These are phyloP conservation scores for Chlamydomonas sp. DNA, from an alignment of 139 green algal genomes.

Conservation along the genomic window DNA sequence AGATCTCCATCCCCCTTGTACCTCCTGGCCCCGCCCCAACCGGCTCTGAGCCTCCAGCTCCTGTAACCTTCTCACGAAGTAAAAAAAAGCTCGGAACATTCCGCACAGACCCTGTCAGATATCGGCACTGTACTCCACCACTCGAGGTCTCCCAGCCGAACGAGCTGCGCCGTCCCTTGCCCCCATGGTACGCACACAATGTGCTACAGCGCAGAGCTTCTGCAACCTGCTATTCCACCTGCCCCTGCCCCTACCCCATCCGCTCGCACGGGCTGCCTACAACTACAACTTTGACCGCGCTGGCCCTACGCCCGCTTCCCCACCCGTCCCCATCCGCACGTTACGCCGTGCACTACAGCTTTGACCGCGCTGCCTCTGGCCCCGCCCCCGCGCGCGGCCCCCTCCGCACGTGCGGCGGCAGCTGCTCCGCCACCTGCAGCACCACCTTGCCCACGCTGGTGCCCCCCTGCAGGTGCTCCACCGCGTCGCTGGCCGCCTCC, in stretches of 20 bases:
- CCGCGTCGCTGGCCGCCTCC: slow-evolving; percentile 70
- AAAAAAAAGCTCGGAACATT: no score
- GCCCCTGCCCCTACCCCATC: no score
- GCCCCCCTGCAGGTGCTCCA: slow-evolving; percentile 79
- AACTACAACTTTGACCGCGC: neutral
- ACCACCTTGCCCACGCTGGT: slow-evolving; percentile 84
- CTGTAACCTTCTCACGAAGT: no score
- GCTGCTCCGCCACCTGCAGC: slow-evolving; percentile 51
- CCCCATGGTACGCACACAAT: neutral
- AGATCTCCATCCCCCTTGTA: no score
- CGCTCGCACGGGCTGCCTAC: neutral
- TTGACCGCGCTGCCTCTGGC: neutral
- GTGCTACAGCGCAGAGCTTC: neutral
- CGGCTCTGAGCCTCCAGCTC: no score
- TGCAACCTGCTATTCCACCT: no score
- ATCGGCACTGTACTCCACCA: no score
- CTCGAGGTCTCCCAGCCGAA: no score
- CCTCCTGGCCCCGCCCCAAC: no score
- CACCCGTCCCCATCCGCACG: neutral
- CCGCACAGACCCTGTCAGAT: no score
- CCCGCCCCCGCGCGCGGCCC: neutral
- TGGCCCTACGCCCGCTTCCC: neutral
- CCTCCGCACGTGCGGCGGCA: slow-evolving; percentile 20
- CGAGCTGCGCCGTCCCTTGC: neutral
- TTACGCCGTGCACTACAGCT: neutral